Conservation (phyloP, 306 rosid species). For the Hippophae gyantsensis region DNA sequence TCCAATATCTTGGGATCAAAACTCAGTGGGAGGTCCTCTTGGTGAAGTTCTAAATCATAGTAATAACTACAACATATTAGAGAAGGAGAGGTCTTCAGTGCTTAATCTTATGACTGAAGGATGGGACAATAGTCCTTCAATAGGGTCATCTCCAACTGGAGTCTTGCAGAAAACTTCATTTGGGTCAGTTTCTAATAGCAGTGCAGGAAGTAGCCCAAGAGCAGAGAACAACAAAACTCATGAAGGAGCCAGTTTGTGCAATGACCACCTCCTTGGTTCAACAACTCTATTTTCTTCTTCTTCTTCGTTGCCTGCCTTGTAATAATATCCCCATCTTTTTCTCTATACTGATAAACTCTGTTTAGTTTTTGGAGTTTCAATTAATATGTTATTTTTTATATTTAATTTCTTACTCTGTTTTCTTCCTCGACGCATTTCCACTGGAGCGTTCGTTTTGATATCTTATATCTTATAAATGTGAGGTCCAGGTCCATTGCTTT, state of each 20-base stretch:
- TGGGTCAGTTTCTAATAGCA: slow-evolving; percentile 78
- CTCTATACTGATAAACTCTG: no score
- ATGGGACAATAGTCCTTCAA: slow-evolving; percentile 64
- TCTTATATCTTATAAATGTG: no score
- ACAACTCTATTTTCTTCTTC: slow-evolving; percentile 34
- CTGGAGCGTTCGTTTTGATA: no score
- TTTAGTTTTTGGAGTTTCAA: no score
- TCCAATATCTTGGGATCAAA: slow-evolving; percentile 64
- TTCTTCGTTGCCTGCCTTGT: slow-evolving; percentile 35
- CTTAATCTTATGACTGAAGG: slow-evolving; percentile 69
- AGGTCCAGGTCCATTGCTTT: no score
- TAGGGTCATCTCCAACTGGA: slow-evolving; percentile 87
- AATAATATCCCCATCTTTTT: background rate
- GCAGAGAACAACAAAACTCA: slow-evolving; percentile 47
- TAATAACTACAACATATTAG: slow-evolving; percentile 25
- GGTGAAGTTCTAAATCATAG: slow-evolving; percentile 79
- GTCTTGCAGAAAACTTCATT: slow-evolving; percentile 68
- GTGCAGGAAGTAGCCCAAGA: slow-evolving; percentile 88
- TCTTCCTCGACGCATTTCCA: no score
- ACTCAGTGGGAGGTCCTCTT: slow-evolving; percentile 80
- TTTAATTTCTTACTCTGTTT: no score
- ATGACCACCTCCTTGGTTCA: slow-evolving; percentile 50
- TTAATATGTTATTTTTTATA: no score
- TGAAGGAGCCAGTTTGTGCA: slow-evolving; percentile 64
- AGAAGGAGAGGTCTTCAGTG: slow-evolving; percentile 45